These are phyloP conservation scores for Melaleuca quinquenervia DNA, from an alignment of 345 rosid genomes.

Conservation along the genomic window DNA sequence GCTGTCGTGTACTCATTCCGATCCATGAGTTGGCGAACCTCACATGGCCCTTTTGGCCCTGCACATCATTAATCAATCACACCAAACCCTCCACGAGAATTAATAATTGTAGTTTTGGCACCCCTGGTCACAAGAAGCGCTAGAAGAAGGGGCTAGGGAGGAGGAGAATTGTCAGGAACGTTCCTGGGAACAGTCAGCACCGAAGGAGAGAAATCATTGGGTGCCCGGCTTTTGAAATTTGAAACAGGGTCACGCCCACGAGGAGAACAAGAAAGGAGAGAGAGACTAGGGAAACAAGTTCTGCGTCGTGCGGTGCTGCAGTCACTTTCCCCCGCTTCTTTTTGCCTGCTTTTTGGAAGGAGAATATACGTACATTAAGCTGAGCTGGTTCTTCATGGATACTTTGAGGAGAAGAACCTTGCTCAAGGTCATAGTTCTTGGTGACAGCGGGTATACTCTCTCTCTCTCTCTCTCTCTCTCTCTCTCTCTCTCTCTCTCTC, in stretches of 20 bases:
- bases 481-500: too few relatives aligned
- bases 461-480: background rate
- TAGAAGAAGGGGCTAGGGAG: background rate
- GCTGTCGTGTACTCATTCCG: conserved; percentile 15
- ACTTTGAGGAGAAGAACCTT: conserved; percentile 50
- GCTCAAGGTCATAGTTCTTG: conserved; percentile 82
- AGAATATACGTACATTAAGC: background rate
- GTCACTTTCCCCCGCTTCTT: background rate
- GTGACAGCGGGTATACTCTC: conserved; percentile 65
- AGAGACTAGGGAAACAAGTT: background rate
- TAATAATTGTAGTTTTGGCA: background rate
- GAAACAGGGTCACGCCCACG: background rate
- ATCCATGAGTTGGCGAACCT: background rate
- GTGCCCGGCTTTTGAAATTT: background rate
- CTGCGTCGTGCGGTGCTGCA: background rate
- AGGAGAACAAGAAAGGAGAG: background rate
- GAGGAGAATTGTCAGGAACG: background rate
- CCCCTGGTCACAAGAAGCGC: background rate
- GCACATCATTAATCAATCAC: background rate
- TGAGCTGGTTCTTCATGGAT: conserved; percentile 18
- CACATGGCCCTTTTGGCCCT: background rate
- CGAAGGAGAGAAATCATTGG: background rate
- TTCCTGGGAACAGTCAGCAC: background rate
- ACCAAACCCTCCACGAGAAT: background rate
- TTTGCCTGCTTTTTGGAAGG: background rate